Evolutionary conservation across 176 grass and related monocot species (phyloP).

Genomic region (Cenchrus americanus): DNA sequence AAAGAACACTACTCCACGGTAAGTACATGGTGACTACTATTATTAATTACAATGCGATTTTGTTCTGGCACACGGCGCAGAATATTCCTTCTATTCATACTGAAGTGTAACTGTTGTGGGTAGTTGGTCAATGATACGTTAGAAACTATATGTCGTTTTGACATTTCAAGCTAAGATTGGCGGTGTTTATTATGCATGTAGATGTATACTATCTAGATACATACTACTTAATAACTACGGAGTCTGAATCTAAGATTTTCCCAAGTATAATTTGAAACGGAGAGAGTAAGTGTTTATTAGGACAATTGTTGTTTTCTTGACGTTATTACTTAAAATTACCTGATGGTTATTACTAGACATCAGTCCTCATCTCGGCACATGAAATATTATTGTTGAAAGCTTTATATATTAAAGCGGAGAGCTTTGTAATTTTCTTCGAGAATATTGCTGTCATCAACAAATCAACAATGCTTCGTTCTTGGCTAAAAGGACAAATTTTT

Average conservation of each 20-base stretch:
- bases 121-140: neutral
- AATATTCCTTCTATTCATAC: no score
- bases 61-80: neutral
- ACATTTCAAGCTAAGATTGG: no score
- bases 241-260: no score
- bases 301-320: neutral
- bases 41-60: neutral
- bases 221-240: no score
- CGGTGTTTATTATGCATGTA: no score
- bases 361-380: neutral
- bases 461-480: neutral
- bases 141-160: no score
- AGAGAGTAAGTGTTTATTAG: neutral
- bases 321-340: neutral
- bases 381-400: constrained; percentile 11
- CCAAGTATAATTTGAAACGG: no score
- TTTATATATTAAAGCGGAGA: neutral
- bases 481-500: neutral
- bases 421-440: constrained; percentile 15
- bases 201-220: no score
- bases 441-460: constrained; percentile 7
- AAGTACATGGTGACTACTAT: neutral
- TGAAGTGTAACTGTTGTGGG: neutral
- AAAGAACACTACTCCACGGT: constrained; percentile 25
- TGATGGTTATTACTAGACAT: neutral